These are phyloP conservation scores for Silene coronaria DNA, from an alignment of 179 eudicot species.

Conservation along the genomic window DNA sequence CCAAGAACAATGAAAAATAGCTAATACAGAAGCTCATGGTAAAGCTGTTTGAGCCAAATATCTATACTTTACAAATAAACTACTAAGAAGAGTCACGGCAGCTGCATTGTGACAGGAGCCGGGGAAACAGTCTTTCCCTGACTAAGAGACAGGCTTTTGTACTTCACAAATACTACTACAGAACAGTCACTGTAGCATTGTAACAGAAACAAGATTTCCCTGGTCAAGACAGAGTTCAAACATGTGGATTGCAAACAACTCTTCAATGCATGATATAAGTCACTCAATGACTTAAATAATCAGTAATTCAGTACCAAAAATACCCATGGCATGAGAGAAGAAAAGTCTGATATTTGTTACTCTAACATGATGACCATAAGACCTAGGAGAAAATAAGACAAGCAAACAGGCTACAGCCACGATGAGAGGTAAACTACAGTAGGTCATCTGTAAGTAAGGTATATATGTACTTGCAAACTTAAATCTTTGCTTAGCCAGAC, in stretches of 20 bases:
- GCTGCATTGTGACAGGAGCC: not conserved
- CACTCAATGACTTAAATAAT: not conserved
- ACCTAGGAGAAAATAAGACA: not conserved
- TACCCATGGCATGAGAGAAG: not conserved
- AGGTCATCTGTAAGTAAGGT: not conserved
- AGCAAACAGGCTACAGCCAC: conserved; percentile 5
- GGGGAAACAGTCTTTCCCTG: not conserved
- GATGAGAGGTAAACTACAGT: not conserved
- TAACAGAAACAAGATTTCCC: too few species aligned
- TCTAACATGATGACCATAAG: not conserved
- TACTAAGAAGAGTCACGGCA: not conserved
- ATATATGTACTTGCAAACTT: too few species aligned
- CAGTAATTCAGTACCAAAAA: not conserved
- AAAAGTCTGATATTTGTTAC: not conserved
- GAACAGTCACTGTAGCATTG: too few species aligned
- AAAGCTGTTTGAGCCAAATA: not conserved
- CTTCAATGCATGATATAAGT: not conserved
- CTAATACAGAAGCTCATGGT: not conserved
- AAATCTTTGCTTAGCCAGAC: too few species aligned
- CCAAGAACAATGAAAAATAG: conserved; percentile 1
- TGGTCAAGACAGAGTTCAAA: conserved; percentile 1
- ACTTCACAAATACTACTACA: too few species aligned
- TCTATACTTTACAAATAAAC: not conserved
- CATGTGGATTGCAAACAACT: not conserved
- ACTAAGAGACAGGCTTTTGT: too few species aligned